Evolutionary conservation across 2,329 filamentous ascomycete species (phyloP).

Genomic region (Talaromyces amestolkiae): DNA sequence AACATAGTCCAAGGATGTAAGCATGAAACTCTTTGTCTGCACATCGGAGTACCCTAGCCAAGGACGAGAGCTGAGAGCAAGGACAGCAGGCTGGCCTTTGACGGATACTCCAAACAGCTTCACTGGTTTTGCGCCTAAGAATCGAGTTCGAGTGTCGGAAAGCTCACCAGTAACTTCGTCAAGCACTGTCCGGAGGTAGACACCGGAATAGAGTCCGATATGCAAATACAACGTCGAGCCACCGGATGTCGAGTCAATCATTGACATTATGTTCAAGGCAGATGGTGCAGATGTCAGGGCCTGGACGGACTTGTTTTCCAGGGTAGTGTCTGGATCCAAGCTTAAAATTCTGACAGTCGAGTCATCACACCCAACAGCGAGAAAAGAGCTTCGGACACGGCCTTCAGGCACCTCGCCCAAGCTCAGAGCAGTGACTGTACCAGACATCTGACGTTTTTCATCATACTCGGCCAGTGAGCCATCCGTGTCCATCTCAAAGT

Average conservation of each 20-base stretch:
- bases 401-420: conserved; percentile 91
- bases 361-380: conserved; percentile 96
- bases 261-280: conserved; percentile 84
- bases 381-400: conserved; percentile 80
- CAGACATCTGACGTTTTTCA: conserved; percentile 91
- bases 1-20: conserved; percentile 86
- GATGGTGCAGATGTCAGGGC: conserved; percentile 88
- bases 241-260: conserved; percentile 89
- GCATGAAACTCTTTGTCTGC: conserved; percentile 81
- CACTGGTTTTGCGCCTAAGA: conserved; percentile 85
- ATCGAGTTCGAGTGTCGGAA: conserved; percentile 90
- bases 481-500: conserved; percentile 95
- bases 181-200: conserved; percentile 90
- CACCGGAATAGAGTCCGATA: conserved; percentile 91
- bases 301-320: conserved; percentile 93
- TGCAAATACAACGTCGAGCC: conserved; percentile 89
- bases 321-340: conserved; percentile 80
- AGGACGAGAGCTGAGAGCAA: conserved; percentile 88
- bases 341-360: conserved; percentile 91
- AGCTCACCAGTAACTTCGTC: conserved; percentile 95
- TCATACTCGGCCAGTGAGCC: conserved; percentile 90
- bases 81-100: conserved; percentile 76
- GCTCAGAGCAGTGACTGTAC: conserved; percentile 91
- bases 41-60: conserved; percentile 94
- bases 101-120: conserved; percentile 90